phyloP scores from a whole-genome alignment of 2,329 filamentous ascomycete genomes.

The Keithomyces neogunnii region DNA sequence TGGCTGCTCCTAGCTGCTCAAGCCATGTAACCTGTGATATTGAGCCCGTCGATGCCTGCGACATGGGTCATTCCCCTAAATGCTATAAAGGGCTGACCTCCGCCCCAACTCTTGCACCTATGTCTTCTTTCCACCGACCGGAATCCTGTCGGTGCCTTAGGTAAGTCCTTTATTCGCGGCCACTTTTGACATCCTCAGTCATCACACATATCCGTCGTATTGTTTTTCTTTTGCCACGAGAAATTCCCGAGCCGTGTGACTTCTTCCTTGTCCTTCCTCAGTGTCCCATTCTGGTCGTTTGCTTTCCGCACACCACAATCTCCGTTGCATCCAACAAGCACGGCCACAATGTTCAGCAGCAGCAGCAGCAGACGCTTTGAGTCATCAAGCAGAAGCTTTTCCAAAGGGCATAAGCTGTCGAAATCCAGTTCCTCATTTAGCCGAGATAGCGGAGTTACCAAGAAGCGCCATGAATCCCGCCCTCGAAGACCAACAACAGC shows the following conservation, averaged over 20 bases:
- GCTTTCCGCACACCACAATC: background rate
- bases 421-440: constrained; percentile 47
- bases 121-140: background rate
- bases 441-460: constrained; percentile 45
- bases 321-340: background rate
- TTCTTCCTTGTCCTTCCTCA: background rate
- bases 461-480: constrained; percentile 43
- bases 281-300: no score
- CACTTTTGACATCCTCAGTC: background rate
- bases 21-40: background rate
- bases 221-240: background rate
- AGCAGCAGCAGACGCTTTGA: constrained; percentile 34
- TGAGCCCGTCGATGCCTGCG: background rate
- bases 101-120: background rate
- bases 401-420: constrained; percentile 39
- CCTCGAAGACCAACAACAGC: constrained; percentile 39
- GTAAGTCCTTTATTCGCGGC: background rate
- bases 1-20: background rate
- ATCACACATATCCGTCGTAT: background rate
- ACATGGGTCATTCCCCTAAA: background rate
- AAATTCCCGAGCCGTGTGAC: background rate
- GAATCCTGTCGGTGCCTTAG: background rate
- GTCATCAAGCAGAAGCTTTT: constrained; percentile 40
- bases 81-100: background rate
- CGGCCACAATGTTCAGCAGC: constrained; percentile 32